These are phyloP conservation scores for Calocybe cyanea DNA, from an alignment of 768 basidiomycete genomes.

Conservation along the genomic window DNA sequence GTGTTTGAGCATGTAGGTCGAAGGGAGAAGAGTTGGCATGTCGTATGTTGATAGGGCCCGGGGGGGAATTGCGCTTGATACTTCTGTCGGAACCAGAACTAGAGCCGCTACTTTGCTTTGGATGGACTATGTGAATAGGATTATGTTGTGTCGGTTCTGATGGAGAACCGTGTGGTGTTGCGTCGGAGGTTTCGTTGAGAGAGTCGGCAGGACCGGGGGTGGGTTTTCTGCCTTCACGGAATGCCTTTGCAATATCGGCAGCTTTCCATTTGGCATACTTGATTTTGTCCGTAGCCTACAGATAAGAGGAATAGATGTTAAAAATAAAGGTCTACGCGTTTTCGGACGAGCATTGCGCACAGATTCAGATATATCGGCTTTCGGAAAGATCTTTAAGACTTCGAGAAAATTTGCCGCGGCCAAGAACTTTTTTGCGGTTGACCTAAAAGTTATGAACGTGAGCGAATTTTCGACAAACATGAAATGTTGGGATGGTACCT, in stretches of 20 bases:
- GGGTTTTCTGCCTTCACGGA: constrained; percentile 89
- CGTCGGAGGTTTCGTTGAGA: constrained; percentile 21
- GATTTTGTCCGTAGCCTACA: constrained; percentile 80
- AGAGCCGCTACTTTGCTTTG: constrained; percentile 18
- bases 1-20: constrained; percentile 10
- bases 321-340: neutral
- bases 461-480: too few species aligned
- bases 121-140: constrained; percentile 14
- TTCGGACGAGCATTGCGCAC: constrained; percentile 35
- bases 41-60: constrained; percentile 13
- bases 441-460: constrained; percentile 35
- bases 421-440: constrained; percentile 91
- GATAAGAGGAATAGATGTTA: constrained; percentile 1
- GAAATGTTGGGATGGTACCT: constrained; percentile 42
- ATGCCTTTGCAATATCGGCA: constrained; percentile 88
- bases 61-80: constrained; percentile 27
- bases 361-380: constrained; percentile 50
- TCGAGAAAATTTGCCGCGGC: constrained; percentile 96
- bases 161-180: constrained; percentile 9
- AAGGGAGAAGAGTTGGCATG: constrained; percentile 1
- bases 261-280: constrained; percentile 98
- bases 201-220: constrained; percentile 70
- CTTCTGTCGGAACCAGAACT: constrained; percentile 20
- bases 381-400: constrained; percentile 73
- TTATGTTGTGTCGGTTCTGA: constrained; percentile 3